Conservation (phyloP, 2,329 filamentous ascomycete genomes). For the Phyllosticta citrichinensis region DNA sequence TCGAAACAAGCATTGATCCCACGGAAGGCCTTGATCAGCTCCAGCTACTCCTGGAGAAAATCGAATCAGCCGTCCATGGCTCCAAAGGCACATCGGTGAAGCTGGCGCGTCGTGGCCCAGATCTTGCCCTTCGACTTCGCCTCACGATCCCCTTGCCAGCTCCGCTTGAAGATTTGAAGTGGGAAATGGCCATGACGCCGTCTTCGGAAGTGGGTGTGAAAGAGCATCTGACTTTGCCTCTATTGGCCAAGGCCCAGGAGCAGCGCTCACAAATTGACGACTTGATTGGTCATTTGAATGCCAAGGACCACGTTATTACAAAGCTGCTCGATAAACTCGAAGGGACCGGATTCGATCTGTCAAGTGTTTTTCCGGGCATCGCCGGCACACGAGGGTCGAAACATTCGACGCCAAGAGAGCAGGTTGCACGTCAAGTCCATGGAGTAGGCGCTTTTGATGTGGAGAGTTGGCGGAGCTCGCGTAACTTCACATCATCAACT, state of each 20-base stretch:
- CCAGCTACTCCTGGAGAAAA: constrained; percentile 53
- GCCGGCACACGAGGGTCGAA: constrained; percentile 36
- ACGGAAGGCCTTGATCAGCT: constrained; percentile 57
- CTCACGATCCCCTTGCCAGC: constrained; percentile 51
- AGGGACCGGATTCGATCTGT: constrained; percentile 44
- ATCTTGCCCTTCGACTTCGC: constrained; percentile 29
- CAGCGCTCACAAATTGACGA: constrained; percentile 38
- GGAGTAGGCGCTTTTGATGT: constrained; percentile 46
- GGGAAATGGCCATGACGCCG: constrained; percentile 43
- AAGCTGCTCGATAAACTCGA: constrained; percentile 51
- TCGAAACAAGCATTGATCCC: constrained; percentile 64
- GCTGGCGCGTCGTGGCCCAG: constrained; percentile 20
- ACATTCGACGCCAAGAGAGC: constrained; percentile 37
- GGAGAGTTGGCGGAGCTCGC: constrained; percentile 29
- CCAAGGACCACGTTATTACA: constrained; percentile 50
- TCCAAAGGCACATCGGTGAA: constrained; percentile 27
- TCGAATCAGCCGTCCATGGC: constrained; percentile 40
- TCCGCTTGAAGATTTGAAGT: constrained; percentile 53
- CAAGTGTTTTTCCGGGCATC: constrained; percentile 46
- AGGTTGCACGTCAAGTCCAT: constrained; percentile 44
- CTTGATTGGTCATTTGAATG: constrained; percentile 40
- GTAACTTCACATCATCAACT: background rate
- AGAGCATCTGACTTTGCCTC: constrained; percentile 42
- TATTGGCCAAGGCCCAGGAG: constrained; percentile 39
- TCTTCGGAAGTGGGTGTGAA: constrained; percentile 34